Evolutionary conservation across 1,284 basidiomycete genomes (phyloP).

Genomic region (Cerrena zonata): DNA sequence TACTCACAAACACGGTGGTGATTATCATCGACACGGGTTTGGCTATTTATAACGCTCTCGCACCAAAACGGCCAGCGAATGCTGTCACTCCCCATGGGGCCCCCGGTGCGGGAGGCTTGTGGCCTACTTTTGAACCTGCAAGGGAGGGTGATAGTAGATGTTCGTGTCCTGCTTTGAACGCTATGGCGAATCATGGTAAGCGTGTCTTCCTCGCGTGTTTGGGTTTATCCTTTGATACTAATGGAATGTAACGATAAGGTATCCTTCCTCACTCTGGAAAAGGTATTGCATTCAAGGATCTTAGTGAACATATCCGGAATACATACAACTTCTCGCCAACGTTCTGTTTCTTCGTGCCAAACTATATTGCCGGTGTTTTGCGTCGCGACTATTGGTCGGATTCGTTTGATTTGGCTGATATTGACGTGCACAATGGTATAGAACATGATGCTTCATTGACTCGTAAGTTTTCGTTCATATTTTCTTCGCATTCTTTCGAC

Average conservation of each 20-base stretch:
- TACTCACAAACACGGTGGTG: constrained; percentile 14
- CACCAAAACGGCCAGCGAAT: constrained; percentile 43
- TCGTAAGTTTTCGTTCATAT: constrained; percentile 41
- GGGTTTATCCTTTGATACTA: neutral
- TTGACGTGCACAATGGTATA: constrained; percentile 69
- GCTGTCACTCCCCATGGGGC: constrained; percentile 51
- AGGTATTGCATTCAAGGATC: constrained; percentile 59
- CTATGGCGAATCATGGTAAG: constrained; percentile 70
- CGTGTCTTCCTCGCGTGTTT: constrained; percentile 11
- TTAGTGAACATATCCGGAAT: constrained; percentile 40
- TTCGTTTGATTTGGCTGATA: constrained; percentile 57
- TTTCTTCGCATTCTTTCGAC: neutral
- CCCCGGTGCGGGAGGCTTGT: constrained; percentile 57
- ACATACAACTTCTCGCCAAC: constrained; percentile 66
- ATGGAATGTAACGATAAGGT: constrained; percentile 34
- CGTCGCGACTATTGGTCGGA: constrained; percentile 50
- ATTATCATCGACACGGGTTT: constrained; percentile 41
- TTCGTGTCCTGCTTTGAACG: constrained; percentile 67
- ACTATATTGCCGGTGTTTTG: constrained; percentile 52
- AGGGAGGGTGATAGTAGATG: constrained; percentile 59
- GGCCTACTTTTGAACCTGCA: constrained; percentile 61
- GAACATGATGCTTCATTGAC: constrained; percentile 73
- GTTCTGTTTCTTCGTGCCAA: constrained; percentile 61
- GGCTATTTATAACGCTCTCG: constrained; percentile 49
- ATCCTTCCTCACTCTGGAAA: constrained; percentile 62